phyloP scores from a whole-genome alignment of 129 eudicot species.

The Gnaphalium uliginosum region DNA sequence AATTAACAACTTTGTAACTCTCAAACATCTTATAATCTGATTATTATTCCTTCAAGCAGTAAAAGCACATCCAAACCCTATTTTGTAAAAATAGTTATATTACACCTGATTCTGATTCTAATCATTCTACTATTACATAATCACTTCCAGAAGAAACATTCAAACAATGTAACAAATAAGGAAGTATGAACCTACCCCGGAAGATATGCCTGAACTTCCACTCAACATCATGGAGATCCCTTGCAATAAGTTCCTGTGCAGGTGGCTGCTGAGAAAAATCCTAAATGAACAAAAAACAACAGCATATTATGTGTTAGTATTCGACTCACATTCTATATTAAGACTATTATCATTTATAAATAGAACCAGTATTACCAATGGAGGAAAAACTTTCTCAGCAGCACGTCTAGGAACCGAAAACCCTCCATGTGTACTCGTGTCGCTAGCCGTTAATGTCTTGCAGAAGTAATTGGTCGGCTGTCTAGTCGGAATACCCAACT shows the following conservation, averaged over 20 bases:
- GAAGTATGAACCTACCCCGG: conserved; percentile 54
- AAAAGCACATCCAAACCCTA: neutral
- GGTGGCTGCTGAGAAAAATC: conserved; percentile 97
- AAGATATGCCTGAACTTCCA: conserved; percentile 98
- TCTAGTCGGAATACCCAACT: conserved; percentile 81
- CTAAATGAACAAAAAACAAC: conserved; percentile 39
- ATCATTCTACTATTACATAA: neutral
- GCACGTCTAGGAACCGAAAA: conserved; percentile 99
- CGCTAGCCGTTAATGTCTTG: conserved; percentile 96
- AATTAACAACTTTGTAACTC: neutral
- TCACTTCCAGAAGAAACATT: neutral
- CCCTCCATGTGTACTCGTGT: conserved; percentile 98
- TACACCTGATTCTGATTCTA: neutral
- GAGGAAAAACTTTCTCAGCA: conserved; percentile 99
- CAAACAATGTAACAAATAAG: conserved; percentile 1
- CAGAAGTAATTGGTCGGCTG: conserved; percentile 96
- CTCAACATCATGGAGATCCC: conserved; percentile 98
- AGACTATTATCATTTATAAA: neutral
- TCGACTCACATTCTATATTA: neutral
- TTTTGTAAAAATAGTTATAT: neutral
- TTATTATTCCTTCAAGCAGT: neutral
- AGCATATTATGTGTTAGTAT: neutral
- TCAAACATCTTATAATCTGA: neutral
- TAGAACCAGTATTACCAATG: conserved; percentile 49
- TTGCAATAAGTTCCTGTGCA: conserved; percentile 87